Evolutionary conservation across 1,139 yeast genomes (phyloP).

Genomic region (Nakaseomyces sp.): DNA sequence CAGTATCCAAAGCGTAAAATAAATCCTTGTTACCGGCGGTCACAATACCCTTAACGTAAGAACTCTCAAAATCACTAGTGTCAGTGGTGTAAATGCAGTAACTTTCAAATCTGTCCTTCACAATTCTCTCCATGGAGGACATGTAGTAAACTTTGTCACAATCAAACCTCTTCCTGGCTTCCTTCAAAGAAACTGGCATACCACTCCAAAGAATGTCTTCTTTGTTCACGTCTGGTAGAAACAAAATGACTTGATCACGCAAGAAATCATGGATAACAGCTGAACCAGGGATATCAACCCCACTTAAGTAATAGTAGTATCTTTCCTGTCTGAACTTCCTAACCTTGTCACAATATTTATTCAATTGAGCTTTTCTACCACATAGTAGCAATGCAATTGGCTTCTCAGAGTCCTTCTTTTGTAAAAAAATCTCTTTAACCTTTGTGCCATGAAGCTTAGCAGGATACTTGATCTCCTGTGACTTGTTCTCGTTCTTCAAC

Average conservation of each 20-base stretch:
- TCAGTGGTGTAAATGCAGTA: slow-evolving; percentile 35
- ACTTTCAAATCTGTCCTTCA: slow-evolving; percentile 23
- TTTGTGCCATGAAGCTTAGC: slow-evolving; percentile 1
- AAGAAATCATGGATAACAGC: slow-evolving; percentile 53
- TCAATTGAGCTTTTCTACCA: slow-evolving; percentile 53
- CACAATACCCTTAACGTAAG: slow-evolving; percentile 9
- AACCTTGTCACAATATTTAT: slow-evolving; percentile 74
- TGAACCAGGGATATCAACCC: slow-evolving; percentile 75
- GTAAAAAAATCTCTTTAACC: slow-evolving; percentile 7
- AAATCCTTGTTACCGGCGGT: slow-evolving; percentile 40
- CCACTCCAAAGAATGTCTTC: slow-evolving; percentile 98
- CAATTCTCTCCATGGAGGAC: slow-evolving; percentile 36
- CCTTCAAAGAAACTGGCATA: slow-evolving; percentile 52
- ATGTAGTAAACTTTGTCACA: slow-evolving; percentile 72
- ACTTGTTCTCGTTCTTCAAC: not conserved
- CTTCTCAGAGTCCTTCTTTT: slow-evolving; percentile 6
- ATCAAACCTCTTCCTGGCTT: slow-evolving; percentile 58
- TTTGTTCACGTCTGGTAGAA: slow-evolving; percentile 70
- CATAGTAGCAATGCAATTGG: slow-evolving; percentile 47
- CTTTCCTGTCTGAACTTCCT: slow-evolving; percentile 81
- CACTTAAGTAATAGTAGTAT: slow-evolving; percentile 78
- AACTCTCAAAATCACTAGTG: slow-evolving; percentile 19
- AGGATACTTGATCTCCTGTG: not conserved
- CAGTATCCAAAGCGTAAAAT: slow-evolving; percentile 74
- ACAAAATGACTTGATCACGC: slow-evolving; percentile 53